Percentiles rank a stretch among this genome's conserved stretches.
Conservation (phyloP, 345 rosid species). For the Eutrema heterophyllum region DNA sequence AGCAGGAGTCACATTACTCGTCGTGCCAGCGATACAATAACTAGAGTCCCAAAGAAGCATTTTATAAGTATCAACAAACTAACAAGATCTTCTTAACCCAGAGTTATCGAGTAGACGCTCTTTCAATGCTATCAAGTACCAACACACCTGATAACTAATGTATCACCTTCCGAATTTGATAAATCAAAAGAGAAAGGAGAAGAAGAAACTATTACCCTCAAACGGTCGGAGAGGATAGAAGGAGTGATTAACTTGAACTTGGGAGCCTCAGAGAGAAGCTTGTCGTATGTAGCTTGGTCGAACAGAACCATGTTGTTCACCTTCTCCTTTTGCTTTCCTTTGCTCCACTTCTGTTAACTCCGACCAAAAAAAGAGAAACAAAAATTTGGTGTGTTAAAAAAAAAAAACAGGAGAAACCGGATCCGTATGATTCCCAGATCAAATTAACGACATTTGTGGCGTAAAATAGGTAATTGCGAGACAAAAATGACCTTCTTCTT, state of each 20-base stretch:
- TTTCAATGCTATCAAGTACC: neutral
- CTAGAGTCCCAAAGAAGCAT: no score
- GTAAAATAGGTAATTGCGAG: neutral
- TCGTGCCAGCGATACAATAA: no score
- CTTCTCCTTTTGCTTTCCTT: slow-evolving; percentile 54
- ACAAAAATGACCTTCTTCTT: slow-evolving; percentile 19
- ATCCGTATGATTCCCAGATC: neutral
- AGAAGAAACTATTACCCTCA: no score
- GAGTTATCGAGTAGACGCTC: neutral
- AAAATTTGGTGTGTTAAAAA: no score
- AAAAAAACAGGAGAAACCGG: neutral
- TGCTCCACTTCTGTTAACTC: slow-evolving; percentile 44
- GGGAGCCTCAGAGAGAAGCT: slow-evolving; percentile 44
- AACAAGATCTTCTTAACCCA: no score
- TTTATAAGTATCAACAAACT: no score
- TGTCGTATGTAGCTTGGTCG: slow-evolving; percentile 45
- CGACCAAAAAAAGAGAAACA: neutral
- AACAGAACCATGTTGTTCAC: slow-evolving; percentile 56
- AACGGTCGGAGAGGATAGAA: slow-evolving; percentile 41
- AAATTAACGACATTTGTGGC: neutral
- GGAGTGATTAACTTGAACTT: slow-evolving; percentile 44
- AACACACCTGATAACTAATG: neutral
- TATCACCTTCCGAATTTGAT: neutral
- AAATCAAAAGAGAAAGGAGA: no score
- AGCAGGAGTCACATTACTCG: neutral